Evolutionary conservation across 2,329 filamentous ascomycete genomes (phyloP).

Genomic region (Fusarium virguliforme): DNA sequence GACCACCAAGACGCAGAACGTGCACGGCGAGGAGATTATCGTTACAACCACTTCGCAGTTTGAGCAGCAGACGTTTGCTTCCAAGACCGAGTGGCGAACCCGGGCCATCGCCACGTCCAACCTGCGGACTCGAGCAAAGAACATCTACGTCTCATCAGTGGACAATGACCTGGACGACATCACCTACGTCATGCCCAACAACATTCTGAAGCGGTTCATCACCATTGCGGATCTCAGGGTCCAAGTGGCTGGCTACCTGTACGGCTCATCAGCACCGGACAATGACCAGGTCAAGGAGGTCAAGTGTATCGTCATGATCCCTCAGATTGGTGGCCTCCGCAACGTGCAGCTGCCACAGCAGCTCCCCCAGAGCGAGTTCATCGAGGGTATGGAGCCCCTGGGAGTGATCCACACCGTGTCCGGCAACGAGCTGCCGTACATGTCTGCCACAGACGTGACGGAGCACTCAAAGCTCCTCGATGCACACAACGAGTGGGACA

Average conservation of each 20-base stretch:
- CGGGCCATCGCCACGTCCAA: slow-evolving; percentile 97
- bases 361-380: slow-evolving; percentile 91
- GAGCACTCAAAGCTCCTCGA: slow-evolving; percentile 94
- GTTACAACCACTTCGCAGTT: slow-evolving; percentile 98
- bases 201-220: slow-evolving; percentile 98
- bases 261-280: slow-evolving; percentile 91
- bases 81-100: slow-evolving; percentile 99
- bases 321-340: slow-evolving; percentile 93
- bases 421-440: slow-evolving; percentile 95
- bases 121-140: slow-evolving; percentile 92
- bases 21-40: slow-evolving; percentile 97
- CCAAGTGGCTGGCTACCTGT: slow-evolving; percentile 96
- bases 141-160: slow-evolving; percentile 98
- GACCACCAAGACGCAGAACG: slow-evolving; percentile 98
- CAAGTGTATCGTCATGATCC: slow-evolving; percentile 96
- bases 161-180: slow-evolving; percentile 92
- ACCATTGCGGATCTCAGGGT: slow-evolving; percentile 96
- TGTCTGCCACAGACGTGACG: slow-evolving; percentile 95
- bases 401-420: slow-evolving; percentile 97
- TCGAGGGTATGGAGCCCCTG: slow-evolving; percentile 88
- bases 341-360: slow-evolving; percentile 93
- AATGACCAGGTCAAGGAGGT: slow-evolving; percentile 98
- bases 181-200: slow-evolving; percentile 99
- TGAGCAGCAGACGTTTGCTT: slow-evolving; percentile 97
- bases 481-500: slow-evolving; percentile 76